Evolutionary conservation across 805 yeast genomes (phyloP), one percentile per base, ranked within the genome.

Genomic region (Cyberlindnera euphorbiiphila): DNA sequence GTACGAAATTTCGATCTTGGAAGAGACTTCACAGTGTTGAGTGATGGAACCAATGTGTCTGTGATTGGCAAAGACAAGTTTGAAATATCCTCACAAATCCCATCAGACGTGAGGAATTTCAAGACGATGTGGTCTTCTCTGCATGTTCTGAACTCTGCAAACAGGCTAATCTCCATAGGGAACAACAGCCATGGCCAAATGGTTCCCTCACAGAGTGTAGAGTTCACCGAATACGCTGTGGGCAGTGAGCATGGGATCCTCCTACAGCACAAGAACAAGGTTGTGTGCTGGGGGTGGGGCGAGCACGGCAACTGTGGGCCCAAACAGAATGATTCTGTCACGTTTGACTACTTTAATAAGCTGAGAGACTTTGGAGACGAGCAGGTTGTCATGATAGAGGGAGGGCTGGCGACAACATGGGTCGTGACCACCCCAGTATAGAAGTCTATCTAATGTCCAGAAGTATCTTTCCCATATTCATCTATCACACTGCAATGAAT

Each of bases 271-370:
- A 35, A 30, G 14, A 25, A 59, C 26, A 34, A 39, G 8, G 80
- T 88, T 0, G 64, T 54, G 37, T 72, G 89, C 2, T 93, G 98
- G 98, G 98, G 98, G 1, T 91, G 98, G 98, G 97, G 96, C 11
- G 98, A 93, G 54, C 98, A 91, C 59, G 98, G 98, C 0, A 91
- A 91, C 56, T 91, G 98, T 61, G 95, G 96, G 0, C 34, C 47
- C 4, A 31, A 41, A 6, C 34, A 20, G 9, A 33, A 20, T 2
- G 47, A 41, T 10, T 41, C 47, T 9, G 32, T 57, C 40, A 25
- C 61, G 35, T 32, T 72, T 63, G 35, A 34, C 31, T 64, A 68
- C 3, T 68, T 60, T 42, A 61, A 58, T 41, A 52, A 59, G 29
- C 46, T 69, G 15, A 39, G 35, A 8, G 25, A 71, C 4, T 64